Evolutionary conservation across 2,329 filamentous ascomycete species (phyloP), one percentile per base, ranked within the genome.

Genomic region (Phialophora verrucosa): DNA sequence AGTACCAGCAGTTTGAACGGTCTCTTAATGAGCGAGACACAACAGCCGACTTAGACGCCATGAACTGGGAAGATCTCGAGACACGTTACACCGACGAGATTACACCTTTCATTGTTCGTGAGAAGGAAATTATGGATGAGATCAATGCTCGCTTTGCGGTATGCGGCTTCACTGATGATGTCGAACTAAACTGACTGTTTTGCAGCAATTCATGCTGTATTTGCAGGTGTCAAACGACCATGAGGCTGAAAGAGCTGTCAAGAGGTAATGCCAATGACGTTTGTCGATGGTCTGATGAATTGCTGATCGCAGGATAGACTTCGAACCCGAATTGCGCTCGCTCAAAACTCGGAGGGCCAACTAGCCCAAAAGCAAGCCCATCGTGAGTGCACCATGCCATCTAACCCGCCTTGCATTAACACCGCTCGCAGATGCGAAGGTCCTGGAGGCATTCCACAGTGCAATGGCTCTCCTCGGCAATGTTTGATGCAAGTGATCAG

Each of bases 11-110:
- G 57, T 73, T 66, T 56, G 69, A 70, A 50, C 54, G 38, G 32
- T 65, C 69, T 73, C 66, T 68, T 49, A 57, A 72, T 63, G 73
- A 71, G 58, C 69, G 65, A 59, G 78, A 63, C 66, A 72, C 85
- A 1, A 83, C 84, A 0, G 83, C 83, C 20, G 78, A 80, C 60
- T 79, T 91, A 67, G 78, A 80, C 54, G 62, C 79, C 74, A 92
- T 91, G 73, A 87, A 93, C 77, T 97, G 93, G 93, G 82, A 88
- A 2, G 85, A 89, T n/a, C 88, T 97, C 35, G 84, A 93, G 76
- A 75, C 81, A 1, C 86, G 87, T 50, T 96, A 93, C 72, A 83
- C 89, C 66, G 80, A 85, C 60, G 87, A 87, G 20, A 85, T 96
- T 72, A 78, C 82, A 14, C 83, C 88, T 49, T 85, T 89, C 38